Base-by-base conservation (phyloP, 257 asterid species). In the Fraxinus excelsior region DNA sequence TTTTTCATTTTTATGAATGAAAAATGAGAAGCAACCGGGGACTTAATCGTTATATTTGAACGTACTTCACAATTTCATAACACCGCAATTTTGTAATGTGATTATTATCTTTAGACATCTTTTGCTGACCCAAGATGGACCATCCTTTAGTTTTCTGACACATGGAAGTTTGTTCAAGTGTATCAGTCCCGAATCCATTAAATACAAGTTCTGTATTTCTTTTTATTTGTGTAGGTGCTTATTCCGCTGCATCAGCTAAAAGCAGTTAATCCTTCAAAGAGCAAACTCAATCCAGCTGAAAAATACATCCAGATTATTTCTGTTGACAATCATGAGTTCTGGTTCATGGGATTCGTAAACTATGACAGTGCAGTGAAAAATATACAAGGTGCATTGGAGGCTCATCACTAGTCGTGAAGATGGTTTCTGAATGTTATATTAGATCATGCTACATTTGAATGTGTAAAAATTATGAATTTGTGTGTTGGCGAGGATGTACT, bases 311-410 rank as follows among this genome's bases (percentile, higher is more conserved):
- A 93, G 83, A 80, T 96, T 44, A 93, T 90, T 67, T 93, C 97
- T 2, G 86, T 90, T 18, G 99, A 90, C 81, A 87, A 86, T 82
- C 98, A 93, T 23, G 99, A 96, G 81, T 96, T 93, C 87, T 96
- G 98, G 98, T 96, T 86, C 87, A 91, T 96, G 98, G 99, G 98
- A 75, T 96, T 96, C 62, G 76, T 96, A 71, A 76, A 85, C 90
- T 96, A 96, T 64, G 93, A 90, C 3, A 88, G 89, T 78, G 98
- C 97, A 13, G 98, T 91, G 74, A 89, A 87, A 70, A 75, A 73
- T 84, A 81, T 96, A 42, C 93, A 81, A 73, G 94, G 79, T 78
- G 87, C 89, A 32, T 14, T 87, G 85, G 85, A 79, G 72, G 77
- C 82, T 40, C 86, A 74, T 80, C 83, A 71, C 68, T 65, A 31